These are phyloP conservation scores for Coniochaeta sp. DNA, from an alignment of 2,329 filamentous ascomycete genomes.

Conservation along the genomic window DNA sequence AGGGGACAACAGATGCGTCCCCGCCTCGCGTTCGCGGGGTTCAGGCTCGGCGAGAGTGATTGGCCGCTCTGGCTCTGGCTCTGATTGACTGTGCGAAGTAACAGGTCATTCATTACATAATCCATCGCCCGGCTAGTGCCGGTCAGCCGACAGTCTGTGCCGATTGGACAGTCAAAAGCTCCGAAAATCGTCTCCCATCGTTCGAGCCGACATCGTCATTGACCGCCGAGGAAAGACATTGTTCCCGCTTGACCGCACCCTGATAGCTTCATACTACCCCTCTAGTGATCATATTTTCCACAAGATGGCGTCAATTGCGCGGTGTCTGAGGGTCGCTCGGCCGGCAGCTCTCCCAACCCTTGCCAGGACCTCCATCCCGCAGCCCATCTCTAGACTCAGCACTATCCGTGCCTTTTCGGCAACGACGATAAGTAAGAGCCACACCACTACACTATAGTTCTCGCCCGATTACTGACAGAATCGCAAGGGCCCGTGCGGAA, in stretches of 20 bases:
- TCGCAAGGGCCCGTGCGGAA: constrained; percentile 58
- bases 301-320: constrained; percentile 54
- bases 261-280: neutral
- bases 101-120: neutral
- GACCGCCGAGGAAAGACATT: neutral
- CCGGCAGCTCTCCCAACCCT: constrained; percentile 35
- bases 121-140: neutral
- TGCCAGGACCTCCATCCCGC: constrained; percentile 24
- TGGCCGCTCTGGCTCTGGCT: neutral
- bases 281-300: neutral
- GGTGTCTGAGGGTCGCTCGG: constrained; percentile 42
- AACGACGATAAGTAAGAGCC: constrained; percentile 31
- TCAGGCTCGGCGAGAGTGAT: neutral
- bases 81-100: too few relatives aligned
- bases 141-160: neutral
- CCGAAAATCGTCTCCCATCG: neutral
- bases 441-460: constrained; percentile 14
- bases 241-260: neutral
- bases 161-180: neutral
- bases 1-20: neutral
- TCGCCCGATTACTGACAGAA: constrained; percentile 1
- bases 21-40: neutral
- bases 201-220: constrained; percentile 1
- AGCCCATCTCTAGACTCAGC: constrained; percentile 26
- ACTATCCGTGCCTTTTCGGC: constrained; percentile 37